Conservation (phyloP, 2,329 filamentous ascomycete species). For the Penicillium sp. region DNA sequence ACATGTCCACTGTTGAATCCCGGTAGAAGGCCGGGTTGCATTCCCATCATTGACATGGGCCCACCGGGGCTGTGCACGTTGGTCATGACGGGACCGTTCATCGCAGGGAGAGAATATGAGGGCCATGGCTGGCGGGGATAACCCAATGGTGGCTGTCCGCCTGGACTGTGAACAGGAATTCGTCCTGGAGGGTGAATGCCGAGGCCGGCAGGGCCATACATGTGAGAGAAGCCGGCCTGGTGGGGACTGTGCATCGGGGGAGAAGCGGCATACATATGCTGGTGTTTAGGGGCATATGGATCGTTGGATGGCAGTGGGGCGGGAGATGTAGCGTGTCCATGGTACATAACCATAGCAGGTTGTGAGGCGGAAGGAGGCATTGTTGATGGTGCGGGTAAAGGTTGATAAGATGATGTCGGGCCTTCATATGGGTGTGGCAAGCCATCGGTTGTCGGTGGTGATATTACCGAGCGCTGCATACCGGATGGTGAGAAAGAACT, state of each 20-base stretch:
- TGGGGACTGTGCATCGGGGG: slow-evolving; percentile 52
- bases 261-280: slow-evolving; percentile 41
- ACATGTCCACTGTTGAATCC: slow-evolving; percentile 61
- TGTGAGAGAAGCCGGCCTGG: slow-evolving; percentile 44
- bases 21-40: slow-evolving; percentile 56
- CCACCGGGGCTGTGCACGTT: slow-evolving; percentile 72
- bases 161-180: slow-evolving; percentile 55
- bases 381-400: slow-evolving; percentile 54
- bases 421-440: slow-evolving; percentile 68
- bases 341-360: slow-evolving; percentile 46
- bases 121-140: slow-evolving; percentile 47
- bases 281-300: slow-evolving; percentile 55
- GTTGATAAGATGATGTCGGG: slow-evolving; percentile 58
- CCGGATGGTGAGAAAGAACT: slow-evolving; percentile 59
- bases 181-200: slow-evolving; percentile 43
- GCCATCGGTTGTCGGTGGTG: slow-evolving; percentile 60
- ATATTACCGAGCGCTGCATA: slow-evolving; percentile 54
- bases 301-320: slow-evolving; percentile 58
- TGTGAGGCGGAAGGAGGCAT: slow-evolving; percentile 30
- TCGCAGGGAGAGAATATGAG: slow-evolving; percentile 59
- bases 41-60: slow-evolving; percentile 67
- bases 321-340: slow-evolving; percentile 39
- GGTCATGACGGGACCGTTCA: slow-evolving; percentile 68
- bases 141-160: slow-evolving; percentile 36
- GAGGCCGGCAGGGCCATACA: slow-evolving; percentile 42